These are phyloP conservation scores for Lithospermum erythrorhizon DNA, from an alignment of 257 asterid genomes.

Conservation along the genomic window DNA sequence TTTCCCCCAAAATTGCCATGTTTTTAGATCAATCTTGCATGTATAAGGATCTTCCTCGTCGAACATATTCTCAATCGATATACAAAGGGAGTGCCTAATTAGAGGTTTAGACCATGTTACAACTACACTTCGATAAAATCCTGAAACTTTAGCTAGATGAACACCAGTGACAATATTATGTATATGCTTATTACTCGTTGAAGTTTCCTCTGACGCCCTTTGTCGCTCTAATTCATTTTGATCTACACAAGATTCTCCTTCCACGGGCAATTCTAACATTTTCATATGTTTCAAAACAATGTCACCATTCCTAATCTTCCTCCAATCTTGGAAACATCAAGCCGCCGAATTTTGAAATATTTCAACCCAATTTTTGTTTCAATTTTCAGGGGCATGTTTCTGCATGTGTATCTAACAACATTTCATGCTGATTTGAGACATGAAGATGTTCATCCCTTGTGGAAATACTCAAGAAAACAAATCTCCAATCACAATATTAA, in stretches of 20 bases:
- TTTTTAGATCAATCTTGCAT: constrained; percentile 77
- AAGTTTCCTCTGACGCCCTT: constrained; percentile 17
- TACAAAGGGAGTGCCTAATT: constrained; percentile 50
- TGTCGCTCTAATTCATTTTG: constrained; percentile 19
- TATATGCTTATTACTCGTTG: constrained; percentile 11
- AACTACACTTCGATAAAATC: constrained; percentile 24
- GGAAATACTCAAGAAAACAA: too few relatives aligned
- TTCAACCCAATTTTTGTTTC: too few relatives aligned
- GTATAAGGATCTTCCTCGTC: constrained; percentile 44
- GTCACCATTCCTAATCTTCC: constrained; percentile 13
- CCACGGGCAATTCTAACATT: constrained; percentile 22
- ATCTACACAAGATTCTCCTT: constrained; percentile 11
- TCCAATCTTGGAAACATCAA: too few relatives aligned
- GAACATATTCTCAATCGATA: constrained; percentile 35
- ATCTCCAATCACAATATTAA: too few relatives aligned
- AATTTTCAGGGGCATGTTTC: too few relatives aligned
- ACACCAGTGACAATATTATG: constrained; percentile 58
- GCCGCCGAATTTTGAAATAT: too few relatives aligned
- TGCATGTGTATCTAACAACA: too few relatives aligned
- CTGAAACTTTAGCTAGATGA: constrained; percentile 35
- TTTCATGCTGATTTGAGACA: too few relatives aligned
- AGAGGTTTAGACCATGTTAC: constrained; percentile 65
- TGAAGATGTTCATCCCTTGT: too few relatives aligned
- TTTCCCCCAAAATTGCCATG: constrained; percentile 96
- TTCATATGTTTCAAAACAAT: constrained; percentile 5